These are phyloP conservation scores for Penicillium sp. DNA, from an alignment of 2,329 filamentous ascomycete species.

Conservation along the genomic window DNA sequence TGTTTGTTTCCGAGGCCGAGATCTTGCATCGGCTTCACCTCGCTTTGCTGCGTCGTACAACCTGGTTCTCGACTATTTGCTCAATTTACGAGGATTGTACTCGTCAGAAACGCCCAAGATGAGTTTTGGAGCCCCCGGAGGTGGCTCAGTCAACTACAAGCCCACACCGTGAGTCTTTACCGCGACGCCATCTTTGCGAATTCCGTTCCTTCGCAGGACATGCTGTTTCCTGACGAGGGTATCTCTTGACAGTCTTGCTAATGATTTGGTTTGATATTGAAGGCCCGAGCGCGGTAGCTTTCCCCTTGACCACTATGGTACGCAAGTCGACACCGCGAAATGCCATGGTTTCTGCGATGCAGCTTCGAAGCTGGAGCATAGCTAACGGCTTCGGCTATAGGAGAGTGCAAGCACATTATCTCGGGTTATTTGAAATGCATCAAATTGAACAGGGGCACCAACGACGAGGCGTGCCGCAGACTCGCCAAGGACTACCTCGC, in stretches of 20 bases:
- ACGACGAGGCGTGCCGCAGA: conserved; percentile 77
- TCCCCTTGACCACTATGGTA: conserved; percentile 89
- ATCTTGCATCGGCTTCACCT: not conserved
- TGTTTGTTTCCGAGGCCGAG: conserved; percentile 24
- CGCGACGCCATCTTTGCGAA: not conserved
- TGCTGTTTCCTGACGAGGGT: not conserved
- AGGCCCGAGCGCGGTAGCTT: conserved; percentile 91
- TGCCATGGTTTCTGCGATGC: not conserved
- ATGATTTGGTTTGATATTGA: not conserved
- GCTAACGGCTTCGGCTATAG: conserved; percentile 41
- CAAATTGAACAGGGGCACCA: conserved; percentile 74
- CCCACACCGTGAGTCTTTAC: conserved; percentile 59
- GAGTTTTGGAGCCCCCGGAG: conserved; percentile 67
- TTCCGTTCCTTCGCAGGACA: too few relatives aligned
- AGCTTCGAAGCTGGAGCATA: not conserved
- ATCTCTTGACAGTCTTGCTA: not conserved
- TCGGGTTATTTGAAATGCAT: conserved; percentile 79
- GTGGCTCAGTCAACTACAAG: conserved; percentile 58
- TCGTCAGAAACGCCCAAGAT: conserved; percentile 18
- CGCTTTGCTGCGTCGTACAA: not conserved
- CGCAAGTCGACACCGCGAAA: not conserved
- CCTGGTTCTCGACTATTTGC: not conserved
- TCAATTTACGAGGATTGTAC: not conserved
- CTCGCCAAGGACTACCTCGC: conserved; percentile 82
- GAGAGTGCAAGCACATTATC: conserved; percentile 91